Evolutionary conservation across 1,284 basidiomycete species (phyloP).

Genomic region (Flammula alnicola): DNA sequence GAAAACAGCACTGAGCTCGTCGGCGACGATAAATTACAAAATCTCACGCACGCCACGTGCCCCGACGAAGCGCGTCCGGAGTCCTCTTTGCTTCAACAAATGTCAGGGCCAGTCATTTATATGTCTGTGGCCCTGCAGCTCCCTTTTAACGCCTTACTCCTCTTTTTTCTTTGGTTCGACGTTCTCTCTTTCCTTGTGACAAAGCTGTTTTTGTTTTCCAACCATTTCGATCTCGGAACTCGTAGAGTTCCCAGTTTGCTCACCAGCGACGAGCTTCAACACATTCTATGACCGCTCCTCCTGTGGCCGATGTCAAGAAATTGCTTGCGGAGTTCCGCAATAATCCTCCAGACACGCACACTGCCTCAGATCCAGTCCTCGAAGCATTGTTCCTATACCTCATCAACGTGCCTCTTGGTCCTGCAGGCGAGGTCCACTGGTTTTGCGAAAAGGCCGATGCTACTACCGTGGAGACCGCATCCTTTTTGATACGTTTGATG

Average conservation of each 20-base stretch:
- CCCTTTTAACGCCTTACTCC: background rate
- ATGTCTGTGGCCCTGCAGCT: slow-evolving; percentile 6
- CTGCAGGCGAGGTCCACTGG: slow-evolving; percentile 62
- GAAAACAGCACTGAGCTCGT: too few species aligned
- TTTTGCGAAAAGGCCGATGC: slow-evolving; percentile 65
- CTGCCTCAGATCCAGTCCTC: slow-evolving; percentile 55
- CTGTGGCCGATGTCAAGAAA: slow-evolving; percentile 39
- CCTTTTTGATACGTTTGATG: slow-evolving; percentile 79
- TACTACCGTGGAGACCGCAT: slow-evolving; percentile 64
- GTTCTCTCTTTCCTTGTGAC: too few species aligned
- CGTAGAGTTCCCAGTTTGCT: too few species aligned
- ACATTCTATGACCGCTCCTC: slow-evolving; percentile 2
- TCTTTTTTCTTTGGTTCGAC: background rate
- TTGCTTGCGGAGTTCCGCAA: slow-evolving; percentile 58
- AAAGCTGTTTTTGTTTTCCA: too few species aligned
- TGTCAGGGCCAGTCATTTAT: background rate
- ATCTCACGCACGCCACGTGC: slow-evolving; percentile 4
- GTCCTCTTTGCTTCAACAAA: background rate
- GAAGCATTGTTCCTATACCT: slow-evolving; percentile 60
- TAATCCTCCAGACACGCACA: slow-evolving; percentile 53
- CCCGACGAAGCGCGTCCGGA: slow-evolving; percentile 4
- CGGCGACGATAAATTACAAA: too few species aligned
- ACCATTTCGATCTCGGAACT: too few species aligned
- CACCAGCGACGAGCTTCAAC: background rate
- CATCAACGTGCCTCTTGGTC: slow-evolving; percentile 44